Conservation (phyloP, 345 rosid species). For the Kandelia obovata region DNA sequence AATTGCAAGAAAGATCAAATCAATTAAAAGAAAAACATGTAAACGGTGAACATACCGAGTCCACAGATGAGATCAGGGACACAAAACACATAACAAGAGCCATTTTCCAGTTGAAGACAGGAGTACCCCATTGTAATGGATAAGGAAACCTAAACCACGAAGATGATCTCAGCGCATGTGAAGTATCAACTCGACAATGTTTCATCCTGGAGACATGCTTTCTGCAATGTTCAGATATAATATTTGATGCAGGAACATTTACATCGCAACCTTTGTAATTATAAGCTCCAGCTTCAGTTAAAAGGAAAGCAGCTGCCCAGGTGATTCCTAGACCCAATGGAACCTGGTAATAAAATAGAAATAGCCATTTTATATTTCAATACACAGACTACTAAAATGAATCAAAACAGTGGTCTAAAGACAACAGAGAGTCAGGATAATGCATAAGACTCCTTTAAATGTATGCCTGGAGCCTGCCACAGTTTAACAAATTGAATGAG, state of each 20-base stretch:
- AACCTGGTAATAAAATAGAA: constrained; percentile 49
- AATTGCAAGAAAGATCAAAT: constrained; percentile 1
- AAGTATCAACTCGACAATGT: constrained; percentile 83
- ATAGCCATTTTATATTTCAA: constrained; percentile 1
- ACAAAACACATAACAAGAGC: constrained; percentile 87
- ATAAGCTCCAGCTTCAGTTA: constrained; percentile 83
- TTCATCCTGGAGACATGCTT: constrained; percentile 74
- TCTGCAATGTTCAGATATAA: constrained; percentile 83
- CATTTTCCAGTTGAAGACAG: constrained; percentile 86
- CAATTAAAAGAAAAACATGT: background rate
- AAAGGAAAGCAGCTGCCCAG: constrained; percentile 86
- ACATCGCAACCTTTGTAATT: constrained; percentile 78
- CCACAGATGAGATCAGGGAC: constrained; percentile 77
- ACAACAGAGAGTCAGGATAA: background rate
- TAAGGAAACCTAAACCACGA: constrained; percentile 99
- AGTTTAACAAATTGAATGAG: no score
- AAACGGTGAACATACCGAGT: constrained; percentile 61
- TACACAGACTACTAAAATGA: background rate
- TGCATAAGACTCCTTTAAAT: background rate
- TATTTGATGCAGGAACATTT: constrained; percentile 70
- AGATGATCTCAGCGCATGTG: constrained; percentile 72
- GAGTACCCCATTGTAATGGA: constrained; percentile 98
- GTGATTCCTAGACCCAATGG: constrained; percentile 91
- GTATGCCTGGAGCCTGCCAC: no score
- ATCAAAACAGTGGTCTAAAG: background rate